Evolutionary conservation across 306 rosid genomes (phyloP), one percentile per base, ranked within the genome.

Genomic region (Cicer judaicum): DNA sequence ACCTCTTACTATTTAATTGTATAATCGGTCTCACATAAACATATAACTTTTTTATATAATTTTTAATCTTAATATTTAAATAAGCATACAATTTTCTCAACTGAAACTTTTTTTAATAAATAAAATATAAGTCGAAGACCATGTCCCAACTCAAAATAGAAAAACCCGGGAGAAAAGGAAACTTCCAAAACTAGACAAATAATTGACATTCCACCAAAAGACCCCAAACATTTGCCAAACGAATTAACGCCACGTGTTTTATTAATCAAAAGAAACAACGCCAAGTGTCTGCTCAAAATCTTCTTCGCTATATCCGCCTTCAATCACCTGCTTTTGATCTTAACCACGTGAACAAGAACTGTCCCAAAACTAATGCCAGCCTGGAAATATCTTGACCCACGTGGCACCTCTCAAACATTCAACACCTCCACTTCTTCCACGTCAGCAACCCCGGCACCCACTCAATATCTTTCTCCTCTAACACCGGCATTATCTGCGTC

Each of bases 321-420:
- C 43, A 42, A 74, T 76, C 85, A 73, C 73, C 59, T 40, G 83
- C 91, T 88, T 89, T 86, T 68, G 96, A 92, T 92, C 78, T 73
- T 56, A 75, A 81, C 90, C 92, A 79, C 76, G 76, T 82, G 86
- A 80, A 39, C 78, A 47, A 4, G 12, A 29, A 47, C 57, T 21
- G 75, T 74, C 84, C 78, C 70, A 11, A 19, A 78, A 1, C n/a
- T 34, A 19, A 42, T 15, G 40, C 68, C 24, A 2, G 55, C 83
- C 40, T 85, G 89, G 87, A 88, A 91, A 89, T 88, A 89, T 88
- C 93, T 86, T 4, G 2, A 7, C 77, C 83, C 7, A 77, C 89
- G 81, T 87, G 90, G 77, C 84, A 52, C 19, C 21, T 43, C 72
- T 21, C 6, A 76, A 75, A 59, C 90, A 44, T 64, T 86, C 84